Conservation (phyloP, 1,139 yeast species). For the Taphrina deformans region DNA sequence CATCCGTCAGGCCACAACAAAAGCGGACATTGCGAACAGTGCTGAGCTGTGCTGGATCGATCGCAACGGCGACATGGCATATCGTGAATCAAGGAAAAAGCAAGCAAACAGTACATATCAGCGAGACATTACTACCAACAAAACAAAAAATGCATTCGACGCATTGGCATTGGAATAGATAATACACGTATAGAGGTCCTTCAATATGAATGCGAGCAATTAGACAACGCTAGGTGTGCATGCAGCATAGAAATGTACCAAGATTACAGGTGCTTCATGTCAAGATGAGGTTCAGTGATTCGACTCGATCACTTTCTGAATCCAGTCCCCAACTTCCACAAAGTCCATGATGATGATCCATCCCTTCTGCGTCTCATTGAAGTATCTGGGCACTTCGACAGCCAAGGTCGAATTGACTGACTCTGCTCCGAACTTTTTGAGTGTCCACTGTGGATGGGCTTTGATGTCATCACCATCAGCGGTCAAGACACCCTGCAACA, state of each 20-base stretch:
- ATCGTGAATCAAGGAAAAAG: slow-evolving; percentile 34
- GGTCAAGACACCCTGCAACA: slow-evolving; percentile 9
- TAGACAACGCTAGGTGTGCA: too few species aligned
- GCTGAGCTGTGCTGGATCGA: slow-evolving; percentile 39
- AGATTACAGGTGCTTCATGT: too few species aligned
- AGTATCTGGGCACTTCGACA: background rate
- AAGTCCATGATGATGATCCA: slow-evolving; percentile 9
- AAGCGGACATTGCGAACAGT: slow-evolving; percentile 33
- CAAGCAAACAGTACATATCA: background rate
- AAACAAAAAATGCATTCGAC: slow-evolving; percentile 11
- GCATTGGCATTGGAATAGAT: slow-evolving; percentile 10
- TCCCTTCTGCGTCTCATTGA: slow-evolving; percentile 1
- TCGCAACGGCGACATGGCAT: slow-evolving; percentile 37
- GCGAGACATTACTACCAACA: background rate
- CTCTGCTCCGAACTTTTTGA: slow-evolving; percentile 10
- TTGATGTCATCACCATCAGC: slow-evolving; percentile 13
- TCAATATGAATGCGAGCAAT: too few species aligned
- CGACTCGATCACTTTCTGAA: background rate
- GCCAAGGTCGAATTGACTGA: background rate
- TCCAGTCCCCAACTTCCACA: background rate
- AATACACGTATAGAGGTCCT: too few species aligned
- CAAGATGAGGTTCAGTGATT: too few species aligned
- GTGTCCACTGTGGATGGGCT: background rate
- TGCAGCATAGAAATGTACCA: background rate
- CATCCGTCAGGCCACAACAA: slow-evolving; percentile 20